These are phyloP conservation scores for Cicer judaicum DNA, from an alignment of 306 rosid genomes.

Conservation along the genomic window DNA sequence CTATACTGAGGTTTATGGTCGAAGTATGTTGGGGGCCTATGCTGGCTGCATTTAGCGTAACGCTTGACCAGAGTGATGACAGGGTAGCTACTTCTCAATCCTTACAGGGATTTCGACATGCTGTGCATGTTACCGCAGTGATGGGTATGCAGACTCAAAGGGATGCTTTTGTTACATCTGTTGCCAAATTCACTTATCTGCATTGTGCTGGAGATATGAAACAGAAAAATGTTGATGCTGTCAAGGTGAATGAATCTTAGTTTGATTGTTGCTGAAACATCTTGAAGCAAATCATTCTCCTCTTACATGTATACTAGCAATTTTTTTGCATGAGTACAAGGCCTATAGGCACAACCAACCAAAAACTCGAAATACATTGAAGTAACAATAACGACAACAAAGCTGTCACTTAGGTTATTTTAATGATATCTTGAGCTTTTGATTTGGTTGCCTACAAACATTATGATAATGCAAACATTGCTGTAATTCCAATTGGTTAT, in stretches of 20 bases:
- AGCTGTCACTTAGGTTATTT: background rate
- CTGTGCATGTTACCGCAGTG: slow-evolving; percentile 93
- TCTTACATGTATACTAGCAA: background rate
- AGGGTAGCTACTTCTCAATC: slow-evolving; percentile 89
- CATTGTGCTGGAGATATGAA: slow-evolving; percentile 99
- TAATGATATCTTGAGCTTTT: slow-evolving; percentile 24
- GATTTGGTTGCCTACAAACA: slow-evolving; percentile 14
- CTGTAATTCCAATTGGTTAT: background rate
- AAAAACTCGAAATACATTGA: slow-evolving; percentile 8
- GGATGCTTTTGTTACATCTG: slow-evolving; percentile 97
- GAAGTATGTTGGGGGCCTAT: slow-evolving; percentile 99
- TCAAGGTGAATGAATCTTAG: slow-evolving; percentile 69
- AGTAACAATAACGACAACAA: slow-evolving; percentile 4
- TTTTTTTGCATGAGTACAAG: background rate
- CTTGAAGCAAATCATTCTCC: slow-evolving; percentile 41
- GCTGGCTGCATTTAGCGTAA: slow-evolving; percentile 98
- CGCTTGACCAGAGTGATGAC: slow-evolving; percentile 98
- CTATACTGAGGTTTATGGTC: slow-evolving; percentile 97
- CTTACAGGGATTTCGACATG: slow-evolving; percentile 87
- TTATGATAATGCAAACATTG: background rate
- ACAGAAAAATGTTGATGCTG: slow-evolving; percentile 99
- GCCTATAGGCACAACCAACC: slow-evolving; percentile 11
- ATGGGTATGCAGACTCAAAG: slow-evolving; percentile 99
- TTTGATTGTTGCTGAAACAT: slow-evolving; percentile 33
- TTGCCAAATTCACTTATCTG: slow-evolving; percentile 95